phyloP scores from a whole-genome alignment of 176 grass and related monocot species.

The Carex kokanica region DNA sequence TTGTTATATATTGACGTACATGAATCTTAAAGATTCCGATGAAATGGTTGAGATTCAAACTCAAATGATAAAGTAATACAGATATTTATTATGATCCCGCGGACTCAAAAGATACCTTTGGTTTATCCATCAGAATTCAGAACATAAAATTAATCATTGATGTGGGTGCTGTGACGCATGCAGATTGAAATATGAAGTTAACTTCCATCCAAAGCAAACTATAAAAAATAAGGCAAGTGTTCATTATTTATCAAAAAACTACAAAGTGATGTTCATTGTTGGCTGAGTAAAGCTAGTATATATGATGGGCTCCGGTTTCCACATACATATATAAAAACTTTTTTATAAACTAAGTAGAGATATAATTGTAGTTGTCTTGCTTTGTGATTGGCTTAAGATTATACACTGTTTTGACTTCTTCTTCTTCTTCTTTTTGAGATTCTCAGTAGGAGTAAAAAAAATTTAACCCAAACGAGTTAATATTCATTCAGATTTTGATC shows the following conservation, averaged over 20 bases:
- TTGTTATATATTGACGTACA: too few relatives aligned
- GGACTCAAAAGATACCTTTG: not conserved
- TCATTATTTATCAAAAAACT: not conserved
- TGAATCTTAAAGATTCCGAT: too few relatives aligned
- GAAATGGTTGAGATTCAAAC: too few relatives aligned
- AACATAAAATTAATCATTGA: not conserved
- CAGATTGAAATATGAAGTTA: not conserved
- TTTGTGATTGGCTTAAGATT: constrained; percentile 1
- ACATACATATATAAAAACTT: not conserved
- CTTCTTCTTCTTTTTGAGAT: too few relatives aligned
- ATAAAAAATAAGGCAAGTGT: not conserved
- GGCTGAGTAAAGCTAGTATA: constrained; percentile 22
- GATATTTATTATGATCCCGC: too few relatives aligned
- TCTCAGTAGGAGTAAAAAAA: too few relatives aligned
- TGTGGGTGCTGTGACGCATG: not conserved
- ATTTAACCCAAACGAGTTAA: too few relatives aligned
- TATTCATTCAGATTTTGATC: too few relatives aligned
- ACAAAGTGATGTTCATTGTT: not conserved
- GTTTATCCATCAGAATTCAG: not conserved
- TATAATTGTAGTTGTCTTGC: not conserved
- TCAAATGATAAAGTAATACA: too few relatives aligned
- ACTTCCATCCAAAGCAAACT: not conserved
- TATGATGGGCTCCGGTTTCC: too few relatives aligned
- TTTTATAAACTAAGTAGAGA: not conserved
- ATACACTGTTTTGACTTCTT: not conserved